Evolutionary conservation across 257 asterid species (phyloP).

Genomic region (Prunella vulgaris): DNA sequence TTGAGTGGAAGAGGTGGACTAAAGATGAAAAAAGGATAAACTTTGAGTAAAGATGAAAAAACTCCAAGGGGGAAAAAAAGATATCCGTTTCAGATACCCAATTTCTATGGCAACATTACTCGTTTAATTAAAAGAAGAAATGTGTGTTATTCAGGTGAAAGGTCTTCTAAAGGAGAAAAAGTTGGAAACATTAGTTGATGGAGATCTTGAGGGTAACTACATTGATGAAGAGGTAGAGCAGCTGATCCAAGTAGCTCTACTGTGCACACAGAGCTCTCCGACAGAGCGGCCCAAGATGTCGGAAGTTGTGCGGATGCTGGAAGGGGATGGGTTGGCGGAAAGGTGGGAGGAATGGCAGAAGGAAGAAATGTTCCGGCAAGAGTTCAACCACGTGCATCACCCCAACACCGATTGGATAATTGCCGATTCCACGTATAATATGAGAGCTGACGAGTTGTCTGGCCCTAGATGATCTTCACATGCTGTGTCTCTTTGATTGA

Average conservation of each 20-base stretch:
- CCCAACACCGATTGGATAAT: constrained; percentile 63
- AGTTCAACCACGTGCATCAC: constrained; percentile 42
- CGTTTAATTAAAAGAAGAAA: too few relatives aligned
- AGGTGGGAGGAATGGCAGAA: constrained; percentile 97
- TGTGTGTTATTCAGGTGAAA: constrained; percentile 48
- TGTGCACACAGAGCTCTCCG: constrained; percentile 69
- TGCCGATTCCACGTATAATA: constrained; percentile 51
- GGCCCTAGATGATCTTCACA: constrained; percentile 58
- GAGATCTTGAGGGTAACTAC: constrained; percentile 70
- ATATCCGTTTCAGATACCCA: too few relatives aligned
- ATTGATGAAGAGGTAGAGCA: constrained; percentile 76
- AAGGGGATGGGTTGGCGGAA: constrained; percentile 87
- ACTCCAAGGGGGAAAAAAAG: too few relatives aligned
- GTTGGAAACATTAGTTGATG: constrained; percentile 76
- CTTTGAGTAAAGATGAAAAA: too few relatives aligned
- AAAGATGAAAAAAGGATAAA: too few relatives aligned
- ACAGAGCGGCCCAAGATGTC: constrained; percentile 89
- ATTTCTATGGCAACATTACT: too few relatives aligned
- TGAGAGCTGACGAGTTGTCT: constrained; percentile 69
- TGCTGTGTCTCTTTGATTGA: neutral
- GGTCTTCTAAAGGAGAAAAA: constrained; percentile 76
- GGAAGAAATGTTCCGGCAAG: constrained; percentile 74
- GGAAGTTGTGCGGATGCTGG: constrained; percentile 83
- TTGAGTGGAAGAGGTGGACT: too few relatives aligned
- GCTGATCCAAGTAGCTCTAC: constrained; percentile 83